These are phyloP conservation scores for Hypomyces rosellus DNA, from an alignment of 2,329 filamentous ascomycete genomes.

Conservation along the genomic window DNA sequence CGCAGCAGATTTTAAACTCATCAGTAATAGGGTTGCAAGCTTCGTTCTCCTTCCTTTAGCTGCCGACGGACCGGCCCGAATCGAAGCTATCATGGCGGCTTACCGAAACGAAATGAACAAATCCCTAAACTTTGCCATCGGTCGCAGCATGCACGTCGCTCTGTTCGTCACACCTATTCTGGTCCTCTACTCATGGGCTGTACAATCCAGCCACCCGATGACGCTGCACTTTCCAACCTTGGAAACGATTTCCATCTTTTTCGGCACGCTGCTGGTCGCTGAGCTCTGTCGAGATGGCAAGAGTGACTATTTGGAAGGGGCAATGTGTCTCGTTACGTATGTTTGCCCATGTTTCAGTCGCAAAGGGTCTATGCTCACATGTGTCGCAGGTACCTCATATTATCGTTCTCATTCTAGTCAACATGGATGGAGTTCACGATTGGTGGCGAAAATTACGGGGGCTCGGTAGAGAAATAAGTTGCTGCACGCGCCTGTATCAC, in stretches of 20 bases:
- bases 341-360: background rate
- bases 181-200: slow-evolving; percentile 8
- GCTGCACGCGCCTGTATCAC: too few relatives aligned
- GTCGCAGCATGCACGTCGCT: slow-evolving; percentile 8
- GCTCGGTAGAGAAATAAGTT: too few relatives aligned
- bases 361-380: background rate
- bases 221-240: slow-evolving; percentile 6
- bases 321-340: slow-evolving; percentile 9
- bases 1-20: background rate
- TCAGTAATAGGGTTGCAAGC: slow-evolving; percentile 1
- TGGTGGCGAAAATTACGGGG: too few relatives aligned
- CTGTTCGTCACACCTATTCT: slow-evolving; percentile 5
- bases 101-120: slow-evolving; percentile 3
- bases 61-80: slow-evolving; percentile 5
- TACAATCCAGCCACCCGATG: slow-evolving; percentile 1
- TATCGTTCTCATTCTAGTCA: slow-evolving; percentile 6
- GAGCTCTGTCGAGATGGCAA: slow-evolving; percentile 10
- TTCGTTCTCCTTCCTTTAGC: slow-evolving; percentile 4
- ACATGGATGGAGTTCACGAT: too few relatives aligned
- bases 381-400: slow-evolving; percentile 1
- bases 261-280: slow-evolving; percentile 2
- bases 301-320: slow-evolving; percentile 6
- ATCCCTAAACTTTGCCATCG: slow-evolving; percentile 7
- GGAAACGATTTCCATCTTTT: slow-evolving; percentile 8
- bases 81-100: slow-evolving; percentile 5